phyloP scores from a whole-genome alignment of 148 eudicot genomes.

The Rhododendron simsii region DNA sequence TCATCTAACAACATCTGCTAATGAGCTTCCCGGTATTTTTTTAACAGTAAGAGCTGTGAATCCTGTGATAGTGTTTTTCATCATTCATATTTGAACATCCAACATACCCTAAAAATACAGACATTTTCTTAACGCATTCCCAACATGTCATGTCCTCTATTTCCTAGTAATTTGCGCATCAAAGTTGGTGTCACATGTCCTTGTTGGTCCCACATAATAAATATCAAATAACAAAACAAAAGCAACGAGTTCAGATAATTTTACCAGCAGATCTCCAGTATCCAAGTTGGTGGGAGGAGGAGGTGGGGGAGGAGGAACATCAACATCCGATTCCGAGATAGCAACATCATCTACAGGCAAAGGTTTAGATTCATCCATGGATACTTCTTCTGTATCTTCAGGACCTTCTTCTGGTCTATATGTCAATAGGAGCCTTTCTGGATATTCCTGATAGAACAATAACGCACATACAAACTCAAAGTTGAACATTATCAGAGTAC shows the following conservation, averaged over 20 bases:
- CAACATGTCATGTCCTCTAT: neutral
- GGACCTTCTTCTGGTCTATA: constrained; percentile 70
- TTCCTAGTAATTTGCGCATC: neutral
- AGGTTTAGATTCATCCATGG: constrained; percentile 46
- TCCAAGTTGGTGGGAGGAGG: constrained; percentile 43
- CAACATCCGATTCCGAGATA: constrained; percentile 19
- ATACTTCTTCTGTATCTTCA: constrained; percentile 36
- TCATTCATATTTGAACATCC: neutral
- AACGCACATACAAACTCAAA: neutral
- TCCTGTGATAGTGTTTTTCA: neutral
- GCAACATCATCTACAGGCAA: constrained; percentile 39
- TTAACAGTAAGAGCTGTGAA: neutral
- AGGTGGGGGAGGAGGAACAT: constrained; percentile 33
- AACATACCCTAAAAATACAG: neutral
- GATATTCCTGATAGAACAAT: constrained; percentile 66
- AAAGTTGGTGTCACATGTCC: neutral
- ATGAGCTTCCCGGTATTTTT: neutral
- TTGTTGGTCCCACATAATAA: neutral
- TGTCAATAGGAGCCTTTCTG: constrained; percentile 82
- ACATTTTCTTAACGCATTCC: neutral
- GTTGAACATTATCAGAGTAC: neutral
- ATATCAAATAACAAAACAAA: neutral
- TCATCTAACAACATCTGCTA: neutral
- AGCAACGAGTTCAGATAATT: neutral
- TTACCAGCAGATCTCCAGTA: constrained; percentile 81